Base-by-base conservation (phyloP, 1,139 yeast genomes). In the Pichia sp. region DNA sequence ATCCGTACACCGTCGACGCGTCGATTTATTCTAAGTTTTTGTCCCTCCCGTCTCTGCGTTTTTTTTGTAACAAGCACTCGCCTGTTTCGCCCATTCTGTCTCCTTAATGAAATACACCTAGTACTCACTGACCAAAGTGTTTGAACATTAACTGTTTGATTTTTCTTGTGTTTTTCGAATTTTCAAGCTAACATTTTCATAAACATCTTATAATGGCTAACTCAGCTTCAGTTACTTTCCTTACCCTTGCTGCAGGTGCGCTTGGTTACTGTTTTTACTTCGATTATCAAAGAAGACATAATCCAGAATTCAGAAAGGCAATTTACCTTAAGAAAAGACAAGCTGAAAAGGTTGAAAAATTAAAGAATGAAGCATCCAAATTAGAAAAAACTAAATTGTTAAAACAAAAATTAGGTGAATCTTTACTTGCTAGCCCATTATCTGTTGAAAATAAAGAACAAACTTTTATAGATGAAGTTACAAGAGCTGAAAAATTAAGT, bases 231-330 rank as follows among this genome's bases (percentile, higher is more conserved):
- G 59, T 77, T 31, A 61, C 78, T 45, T 68, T 78, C 27, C 68
- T 77, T 33, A 66, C 78, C 33, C 74, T 73, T 29, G 51, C 57
- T n/a, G 70, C 78, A 30, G 72, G 81, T 38, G 74, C 79, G 19
- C 68, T 80, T 40, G 89, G 88, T 15, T 91, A 91, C 64, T 87
- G 93, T 45, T 69, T 78, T 35, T 91, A 86, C 69, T 91, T 91
- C 59, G 98, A 91, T 66, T 85, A 88, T 70, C 76, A 74, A 66
- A 86, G 98, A 68, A 85, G 97, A 70, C 73, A 72, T 64, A 78
- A 84, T 44, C 65, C 83, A 19, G 83, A 78, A 40, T 91, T 91
- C 74, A 84, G 98, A 72, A 79, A 75, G 59, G 62, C 74, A 41
- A 73, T 89, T 56, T 78, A 76, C 61, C 78, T 76, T 63, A 72